phyloP scores from a whole-genome alignment of 192 early-diverging fungal species.

The Endogone sp. region DNA sequence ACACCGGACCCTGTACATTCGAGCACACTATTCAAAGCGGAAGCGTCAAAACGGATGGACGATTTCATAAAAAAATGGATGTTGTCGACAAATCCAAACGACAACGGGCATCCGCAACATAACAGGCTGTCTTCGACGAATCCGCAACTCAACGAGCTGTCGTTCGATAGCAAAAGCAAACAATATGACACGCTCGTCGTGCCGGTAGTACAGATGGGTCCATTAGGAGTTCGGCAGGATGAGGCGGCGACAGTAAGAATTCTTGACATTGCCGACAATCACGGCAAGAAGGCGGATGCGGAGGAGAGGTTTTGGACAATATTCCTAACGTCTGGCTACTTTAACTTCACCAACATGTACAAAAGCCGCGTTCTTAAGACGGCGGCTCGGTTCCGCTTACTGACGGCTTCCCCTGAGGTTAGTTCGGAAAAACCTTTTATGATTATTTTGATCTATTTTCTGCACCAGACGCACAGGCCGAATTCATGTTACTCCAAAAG shows the following conservation, averaged over 20 bases:
- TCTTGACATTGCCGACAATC: conserved; percentile 46
- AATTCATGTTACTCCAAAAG: neutral
- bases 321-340: conserved; percentile 85
- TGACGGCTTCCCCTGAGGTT: conserved; percentile 86
- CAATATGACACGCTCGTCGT: conserved; percentile 63
- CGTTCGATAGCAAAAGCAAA: too few relatives aligned
- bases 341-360: conserved; percentile 81
- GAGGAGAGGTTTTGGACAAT: conserved; percentile 47
- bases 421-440: too few relatives aligned
- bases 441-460: neutral
- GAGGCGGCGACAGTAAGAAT: conserved; percentile 58
- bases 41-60: conserved; percentile 44
- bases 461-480: neutral
- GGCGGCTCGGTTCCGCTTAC: conserved; percentile 59
- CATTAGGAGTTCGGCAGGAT: conserved; percentile 79
- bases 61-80: conserved; percentile 48
- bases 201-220: conserved; percentile 86
- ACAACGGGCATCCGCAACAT: conserved; percentile 6
- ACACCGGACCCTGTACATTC: conserved; percentile 56
- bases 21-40: conserved; percentile 49
- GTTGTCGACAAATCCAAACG: neutral
- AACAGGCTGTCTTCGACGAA: conserved; percentile 3
- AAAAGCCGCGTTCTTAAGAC: conserved; percentile 58
- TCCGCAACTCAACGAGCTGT: too few relatives aligned
- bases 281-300: conserved; percentile 14